Evolutionary conservation across 768 basidiomycete species (phyloP).

Genomic region (Boletus rubropictus): DNA sequence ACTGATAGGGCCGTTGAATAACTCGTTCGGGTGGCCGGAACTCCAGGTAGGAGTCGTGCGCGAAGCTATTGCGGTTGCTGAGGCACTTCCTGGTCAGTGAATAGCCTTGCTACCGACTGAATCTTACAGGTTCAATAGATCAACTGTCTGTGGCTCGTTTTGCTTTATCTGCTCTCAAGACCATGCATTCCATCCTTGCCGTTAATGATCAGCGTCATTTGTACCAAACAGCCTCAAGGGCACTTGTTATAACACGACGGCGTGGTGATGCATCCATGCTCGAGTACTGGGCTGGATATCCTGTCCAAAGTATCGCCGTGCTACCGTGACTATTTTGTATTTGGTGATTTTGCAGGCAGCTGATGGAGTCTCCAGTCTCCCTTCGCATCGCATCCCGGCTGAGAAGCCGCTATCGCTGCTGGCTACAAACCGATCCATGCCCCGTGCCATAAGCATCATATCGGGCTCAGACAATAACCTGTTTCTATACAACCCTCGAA

Average conservation of each 20-base stretch:
- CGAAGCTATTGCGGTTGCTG: constrained; percentile 87
- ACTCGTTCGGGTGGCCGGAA: constrained; percentile 87
- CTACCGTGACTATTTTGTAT: constrained; percentile 51
- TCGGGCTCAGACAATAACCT: constrained; percentile 63
- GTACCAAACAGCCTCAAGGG: constrained; percentile 64
- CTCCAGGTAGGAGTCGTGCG: constrained; percentile 90
- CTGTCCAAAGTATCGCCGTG: constrained; percentile 74
- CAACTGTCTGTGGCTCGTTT: constrained; percentile 81
- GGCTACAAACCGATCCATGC: constrained; percentile 34
- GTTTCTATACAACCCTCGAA: constrained; percentile 90
- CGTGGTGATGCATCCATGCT: constrained; percentile 67
- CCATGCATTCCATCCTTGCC: constrained; percentile 61
- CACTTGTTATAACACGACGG: constrained; percentile 66
- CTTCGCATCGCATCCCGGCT: constrained; percentile 61
- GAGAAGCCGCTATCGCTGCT: constrained; percentile 65
- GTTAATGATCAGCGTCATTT: constrained; percentile 77
- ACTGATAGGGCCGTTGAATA: constrained; percentile 33
- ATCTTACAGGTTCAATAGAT: constrained; percentile 43
- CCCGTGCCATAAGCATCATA: constrained; percentile 41
- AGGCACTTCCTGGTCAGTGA: constrained; percentile 77
- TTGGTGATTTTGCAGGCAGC: neutral
- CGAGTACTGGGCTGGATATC: constrained; percentile 84
- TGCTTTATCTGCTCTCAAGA: constrained; percentile 80
- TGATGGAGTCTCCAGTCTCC: constrained; percentile 44
- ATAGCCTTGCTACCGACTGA: neutral